These are phyloP conservation scores for Leptographium procerum DNA, from an alignment of 2,329 filamentous ascomycete genomes.

Conservation along the genomic window DNA sequence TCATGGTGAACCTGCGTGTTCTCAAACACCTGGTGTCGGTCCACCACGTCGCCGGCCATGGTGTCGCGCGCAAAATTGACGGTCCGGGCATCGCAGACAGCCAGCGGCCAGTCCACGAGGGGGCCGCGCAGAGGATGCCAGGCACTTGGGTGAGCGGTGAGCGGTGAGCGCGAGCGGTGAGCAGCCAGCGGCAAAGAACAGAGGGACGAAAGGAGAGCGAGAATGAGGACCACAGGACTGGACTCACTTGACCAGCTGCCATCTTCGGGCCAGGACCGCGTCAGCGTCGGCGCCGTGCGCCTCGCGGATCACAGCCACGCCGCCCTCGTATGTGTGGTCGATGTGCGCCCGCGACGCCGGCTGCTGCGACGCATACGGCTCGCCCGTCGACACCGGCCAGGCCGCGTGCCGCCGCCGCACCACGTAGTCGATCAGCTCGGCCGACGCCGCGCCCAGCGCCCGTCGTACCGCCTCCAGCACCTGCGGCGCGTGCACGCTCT, in stretches of 20 bases:
- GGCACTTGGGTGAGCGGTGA: slow-evolving; percentile 4
- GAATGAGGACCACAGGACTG: background rate
- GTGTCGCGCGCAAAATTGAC: slow-evolving; percentile 14
- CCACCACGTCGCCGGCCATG: slow-evolving; percentile 14
- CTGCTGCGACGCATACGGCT: slow-evolving; percentile 9
- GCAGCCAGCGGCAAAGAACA: too few species aligned
- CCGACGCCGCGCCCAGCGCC: slow-evolving; percentile 8
- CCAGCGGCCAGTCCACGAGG: slow-evolving; percentile 15
- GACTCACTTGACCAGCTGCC: slow-evolving; percentile 10
- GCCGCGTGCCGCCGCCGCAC: slow-evolving; percentile 10
- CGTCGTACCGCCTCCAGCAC: slow-evolving; percentile 7
- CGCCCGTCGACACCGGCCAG: slow-evolving; percentile 11
- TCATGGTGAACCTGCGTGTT: slow-evolving; percentile 14
- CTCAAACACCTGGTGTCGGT: slow-evolving; percentile 13
- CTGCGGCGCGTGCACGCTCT: slow-evolving; percentile 5
- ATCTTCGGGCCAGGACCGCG: background rate
- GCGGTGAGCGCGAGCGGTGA: background rate
- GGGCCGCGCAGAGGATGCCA: slow-evolving; percentile 14
- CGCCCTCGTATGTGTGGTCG: slow-evolving; percentile 21
- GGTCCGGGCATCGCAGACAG: slow-evolving; percentile 12
- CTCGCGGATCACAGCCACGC: slow-evolving; percentile 45
- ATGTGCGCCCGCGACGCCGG: slow-evolving; percentile 11
- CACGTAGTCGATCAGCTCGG: slow-evolving; percentile 12
- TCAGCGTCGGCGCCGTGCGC: slow-evolving; percentile 18
- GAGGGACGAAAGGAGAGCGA: background rate